A percentile compares a stretch with the other conserved stretches of the same genome.
phyloP scores from a whole-genome alignment of 2,329 filamentous ascomycete species.

The Colletotrichum tabaci region DNA sequence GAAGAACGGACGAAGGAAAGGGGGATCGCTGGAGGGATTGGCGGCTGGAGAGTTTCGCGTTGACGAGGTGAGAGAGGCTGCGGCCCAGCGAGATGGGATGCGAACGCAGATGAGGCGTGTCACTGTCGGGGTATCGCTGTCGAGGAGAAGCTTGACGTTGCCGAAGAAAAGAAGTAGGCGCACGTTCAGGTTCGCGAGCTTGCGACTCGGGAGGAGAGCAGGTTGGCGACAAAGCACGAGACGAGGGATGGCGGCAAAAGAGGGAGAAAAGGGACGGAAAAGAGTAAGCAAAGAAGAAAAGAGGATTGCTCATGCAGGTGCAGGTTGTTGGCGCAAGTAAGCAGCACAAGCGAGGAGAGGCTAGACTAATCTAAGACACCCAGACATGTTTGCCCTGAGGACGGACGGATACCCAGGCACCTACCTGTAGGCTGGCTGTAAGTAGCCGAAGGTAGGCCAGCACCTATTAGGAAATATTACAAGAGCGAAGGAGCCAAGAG shows the following conservation, averaged over 20 bases:
- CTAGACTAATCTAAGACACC: slow-evolving; percentile 1
- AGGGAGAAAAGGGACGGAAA: too few relatives aligned
- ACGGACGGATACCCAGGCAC: too few relatives aligned
- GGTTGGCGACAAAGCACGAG: neutral
- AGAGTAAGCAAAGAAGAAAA: neutral
- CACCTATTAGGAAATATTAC: neutral
- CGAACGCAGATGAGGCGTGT: neutral
- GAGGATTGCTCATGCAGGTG: neutral
- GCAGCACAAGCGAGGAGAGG: slow-evolving; percentile 11
- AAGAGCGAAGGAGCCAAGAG: slow-evolving; percentile 9
- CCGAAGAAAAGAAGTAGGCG: neutral
- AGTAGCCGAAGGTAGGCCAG: too few relatives aligned
- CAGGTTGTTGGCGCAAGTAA: neutral
- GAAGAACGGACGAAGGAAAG: neutral
- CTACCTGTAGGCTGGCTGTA: too few relatives aligned
- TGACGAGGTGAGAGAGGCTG: neutral
- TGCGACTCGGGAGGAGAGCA: neutral
- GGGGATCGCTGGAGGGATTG: slow-evolving; percentile 19
- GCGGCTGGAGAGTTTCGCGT: slow-evolving; percentile 21
- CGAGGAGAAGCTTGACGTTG: neutral
- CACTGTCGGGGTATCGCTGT: neutral
- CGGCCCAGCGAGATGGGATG: slow-evolving; percentile 14
- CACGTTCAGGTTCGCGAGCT: neutral
- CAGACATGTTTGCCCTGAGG: neutral
- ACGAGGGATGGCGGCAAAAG: neutral